These are phyloP conservation scores for Pleurotus tuoliensis DNA, from an alignment of 768 basidiomycete species.

Conservation along the genomic window DNA sequence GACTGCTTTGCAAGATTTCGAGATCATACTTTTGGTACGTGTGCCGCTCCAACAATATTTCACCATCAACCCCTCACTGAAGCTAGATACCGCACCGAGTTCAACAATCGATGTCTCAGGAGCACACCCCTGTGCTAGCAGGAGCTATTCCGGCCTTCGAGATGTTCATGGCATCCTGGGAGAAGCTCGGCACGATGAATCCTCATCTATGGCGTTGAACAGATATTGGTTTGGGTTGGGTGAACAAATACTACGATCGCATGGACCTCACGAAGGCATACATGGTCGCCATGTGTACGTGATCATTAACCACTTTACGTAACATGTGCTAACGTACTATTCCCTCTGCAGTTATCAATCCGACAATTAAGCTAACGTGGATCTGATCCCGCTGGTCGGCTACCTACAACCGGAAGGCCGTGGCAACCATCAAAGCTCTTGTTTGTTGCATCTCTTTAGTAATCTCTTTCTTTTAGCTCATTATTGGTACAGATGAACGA, in stretches of 20 bases:
- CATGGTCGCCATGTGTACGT: slow-evolving; percentile 9
- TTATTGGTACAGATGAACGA: slow-evolving; percentile 10
- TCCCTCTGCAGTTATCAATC: slow-evolving; percentile 14
- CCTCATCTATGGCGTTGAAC: slow-evolving; percentile 8
- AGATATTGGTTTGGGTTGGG: slow-evolving; percentile 5
- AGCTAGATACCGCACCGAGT: slow-evolving; percentile 11
- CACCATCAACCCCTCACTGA: background rate
- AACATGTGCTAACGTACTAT: background rate
- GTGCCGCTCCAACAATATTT: background rate
- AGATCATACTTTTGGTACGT: slow-evolving; percentile 8
- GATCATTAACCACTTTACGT: background rate
- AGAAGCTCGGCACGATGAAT: slow-evolving; percentile 2
- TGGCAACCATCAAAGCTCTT: slow-evolving; percentile 10
- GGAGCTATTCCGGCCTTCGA: slow-evolving; percentile 18
- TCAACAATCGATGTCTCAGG: slow-evolving; percentile 14
- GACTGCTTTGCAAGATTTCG: slow-evolving; percentile 13
- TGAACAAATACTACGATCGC: slow-evolving; percentile 9
- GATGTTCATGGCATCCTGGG: slow-evolving; percentile 15
- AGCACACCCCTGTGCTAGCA: slow-evolving; percentile 16
- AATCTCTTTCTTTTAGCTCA: background rate
- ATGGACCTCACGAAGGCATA: slow-evolving; percentile 12
- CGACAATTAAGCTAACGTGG: slow-evolving; percentile 13
- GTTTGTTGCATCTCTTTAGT: slow-evolving; percentile 7
- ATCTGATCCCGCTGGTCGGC: slow-evolving; percentile 15
- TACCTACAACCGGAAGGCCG: slow-evolving; percentile 9